Evolutionary conservation across 1,139 yeast genomes (phyloP), one percentile per base, ranked within the genome.

Genomic region (Lodderomyces jiufengensis): DNA sequence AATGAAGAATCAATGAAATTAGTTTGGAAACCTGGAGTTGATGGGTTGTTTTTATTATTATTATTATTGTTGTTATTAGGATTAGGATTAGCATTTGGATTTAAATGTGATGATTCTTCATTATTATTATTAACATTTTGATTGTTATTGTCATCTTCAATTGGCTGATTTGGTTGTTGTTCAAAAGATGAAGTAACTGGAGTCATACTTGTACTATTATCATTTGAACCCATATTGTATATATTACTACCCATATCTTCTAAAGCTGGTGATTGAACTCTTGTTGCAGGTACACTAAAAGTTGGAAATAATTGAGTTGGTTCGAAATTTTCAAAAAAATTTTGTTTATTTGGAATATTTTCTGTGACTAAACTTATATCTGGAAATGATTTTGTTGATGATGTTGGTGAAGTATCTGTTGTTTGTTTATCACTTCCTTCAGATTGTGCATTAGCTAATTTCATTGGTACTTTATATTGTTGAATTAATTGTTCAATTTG

Each of bases 221-320:
- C 16, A 27, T 15, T 29, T 34, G 33, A 18, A 25, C 24, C 37
- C 24, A 21, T 22, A 12, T 42, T 39, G 34, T 45, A 47, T 9
- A 48, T 45, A 33, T 51, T 48, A 27, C 50, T 45, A 9, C 54
- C 51, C 24, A 42, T 39, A n/a, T 15, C 40, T 3, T 36, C 40
- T 9, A 27, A 16, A 24, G 28, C 25, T 5, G 70, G 70, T 3
- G 71, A 61, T 41, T 65, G 72, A 0, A 59, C 60, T 40, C 71
- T 52, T 2, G 71, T 63, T 9, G 66, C 61, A 2, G 73, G 70
- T 18, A 54, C 44, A 44, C 73, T 65, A 32, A 46, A 48, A 26
- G 57, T 66, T 11, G 76, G 76, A 44, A 72, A 72, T 48, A 72
- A 63, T 45, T 72, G 76, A 1, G 73, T 63, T 9, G 76, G 76